These are phyloP conservation scores for Mucor mucedo DNA, from an alignment of 371 early-diverging fungal species.

Conservation along the genomic window DNA sequence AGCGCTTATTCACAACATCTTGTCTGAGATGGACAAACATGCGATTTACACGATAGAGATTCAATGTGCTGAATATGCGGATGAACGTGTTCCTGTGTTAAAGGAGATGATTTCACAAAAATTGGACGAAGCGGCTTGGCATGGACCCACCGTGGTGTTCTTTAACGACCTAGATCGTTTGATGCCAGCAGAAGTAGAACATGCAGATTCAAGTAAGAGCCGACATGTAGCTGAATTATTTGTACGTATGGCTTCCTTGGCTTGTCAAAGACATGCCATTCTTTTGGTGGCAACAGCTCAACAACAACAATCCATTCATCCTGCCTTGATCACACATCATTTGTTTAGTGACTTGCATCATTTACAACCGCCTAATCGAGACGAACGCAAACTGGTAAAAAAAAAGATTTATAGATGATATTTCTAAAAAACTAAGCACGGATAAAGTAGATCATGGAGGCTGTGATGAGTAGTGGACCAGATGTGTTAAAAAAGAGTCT, in stretches of 20 bases:
- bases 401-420: background rate
- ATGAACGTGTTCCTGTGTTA: slow-evolving; percentile 67
- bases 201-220: slow-evolving; percentile 72
- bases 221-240: slow-evolving; percentile 76
- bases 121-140: slow-evolving; percentile 76
- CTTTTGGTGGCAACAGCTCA: slow-evolving; percentile 73
- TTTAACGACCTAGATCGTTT: slow-evolving; percentile 98
- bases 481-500: slow-evolving; percentile 41
- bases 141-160: slow-evolving; percentile 85
- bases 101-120: slow-evolving; percentile 64
- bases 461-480: slow-evolving; percentile 58
- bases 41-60: slow-evolving; percentile 63
- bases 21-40: slow-evolving; percentile 44
- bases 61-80: slow-evolving; percentile 69
- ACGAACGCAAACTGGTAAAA: slow-evolving; percentile 67
- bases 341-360: slow-evolving; percentile 71
- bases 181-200: slow-evolving; percentile 83
- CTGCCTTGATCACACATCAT: slow-evolving; percentile 66
- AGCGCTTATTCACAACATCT: slow-evolving; percentile 61
- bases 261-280: slow-evolving; percentile 57
- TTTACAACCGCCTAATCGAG: slow-evolving; percentile 71
- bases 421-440: background rate
- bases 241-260: slow-evolving; percentile 47
- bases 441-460: slow-evolving; percentile 53
- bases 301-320: slow-evolving; percentile 72